Conservation (phyloP, 2,329 filamentous ascomycete genomes). For the Phaeophleospora eucalypticola region DNA sequence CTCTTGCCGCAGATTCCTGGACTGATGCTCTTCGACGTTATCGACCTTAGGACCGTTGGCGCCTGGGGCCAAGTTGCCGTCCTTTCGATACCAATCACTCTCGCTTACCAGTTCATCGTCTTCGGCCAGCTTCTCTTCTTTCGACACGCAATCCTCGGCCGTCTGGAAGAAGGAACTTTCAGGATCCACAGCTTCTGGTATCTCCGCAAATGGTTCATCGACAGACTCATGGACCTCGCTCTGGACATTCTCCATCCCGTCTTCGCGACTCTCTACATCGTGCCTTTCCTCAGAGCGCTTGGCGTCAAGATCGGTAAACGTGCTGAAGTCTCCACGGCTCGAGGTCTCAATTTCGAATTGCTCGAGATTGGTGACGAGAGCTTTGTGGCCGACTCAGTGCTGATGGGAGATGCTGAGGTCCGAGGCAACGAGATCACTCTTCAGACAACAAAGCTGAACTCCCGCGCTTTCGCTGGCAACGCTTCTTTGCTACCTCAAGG, state of each 20-base stretch:
- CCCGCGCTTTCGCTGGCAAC: conserved; percentile 23
- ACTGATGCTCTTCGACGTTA: conserved; percentile 19
- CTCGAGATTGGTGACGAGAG: conserved; percentile 23
- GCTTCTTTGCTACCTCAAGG: conserved; percentile 22
- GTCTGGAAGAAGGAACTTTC: conserved; percentile 18
- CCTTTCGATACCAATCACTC: conserved; percentile 18
- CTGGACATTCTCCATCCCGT: conserved; percentile 23
- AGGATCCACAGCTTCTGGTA: conserved; percentile 22
- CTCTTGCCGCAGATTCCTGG: conserved; percentile 22
- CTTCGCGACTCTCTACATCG: conserved; percentile 25
- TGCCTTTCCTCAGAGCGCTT: conserved; percentile 21
- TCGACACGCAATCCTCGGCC: conserved; percentile 16
- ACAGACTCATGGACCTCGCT: conserved; percentile 24
- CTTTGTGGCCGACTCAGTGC: conserved; percentile 23
- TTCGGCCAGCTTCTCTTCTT: conserved; percentile 20
- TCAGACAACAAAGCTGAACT: conserved; percentile 23
- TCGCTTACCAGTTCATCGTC: conserved; percentile 21
- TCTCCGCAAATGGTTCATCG: conserved; percentile 24
- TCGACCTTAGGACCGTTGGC: conserved; percentile 14
- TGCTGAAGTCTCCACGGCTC: conserved; percentile 23
- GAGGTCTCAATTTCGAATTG: conserved; percentile 20
- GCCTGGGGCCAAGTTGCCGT: conserved; percentile 22
- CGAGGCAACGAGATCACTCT: conserved; percentile 21
- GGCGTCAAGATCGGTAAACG: conserved; percentile 25
- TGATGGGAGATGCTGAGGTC: conserved; percentile 19